Conservation (phyloP, 257 asterid genomes). For the Plantago elongata region DNA sequence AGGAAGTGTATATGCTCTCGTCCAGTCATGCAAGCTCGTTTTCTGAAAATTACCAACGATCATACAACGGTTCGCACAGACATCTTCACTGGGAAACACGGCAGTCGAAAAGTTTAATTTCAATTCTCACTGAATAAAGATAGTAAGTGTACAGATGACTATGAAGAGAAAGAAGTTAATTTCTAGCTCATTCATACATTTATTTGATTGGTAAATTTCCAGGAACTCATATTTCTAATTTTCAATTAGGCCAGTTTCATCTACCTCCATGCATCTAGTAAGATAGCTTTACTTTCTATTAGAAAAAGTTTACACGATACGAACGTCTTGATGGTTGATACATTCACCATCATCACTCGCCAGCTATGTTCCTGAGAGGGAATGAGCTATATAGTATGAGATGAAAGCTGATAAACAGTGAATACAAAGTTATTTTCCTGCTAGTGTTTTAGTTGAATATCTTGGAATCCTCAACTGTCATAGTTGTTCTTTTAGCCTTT, state of each 20-base stretch:
- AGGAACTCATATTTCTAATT: too few species aligned
- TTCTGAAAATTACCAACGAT: too few species aligned
- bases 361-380: neutral
- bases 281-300: neutral
- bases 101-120: too few species aligned
- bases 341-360: neutral
- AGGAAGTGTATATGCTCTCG: too few species aligned
- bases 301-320: neutral
- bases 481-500: neutral
- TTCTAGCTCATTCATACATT: too few species aligned
- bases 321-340: conserved; percentile 3
- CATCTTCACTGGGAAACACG: too few species aligned
- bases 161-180: too few species aligned
- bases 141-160: too few species aligned
- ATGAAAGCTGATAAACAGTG: neutral
- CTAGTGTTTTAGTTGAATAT: neutral
- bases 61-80: too few species aligned
- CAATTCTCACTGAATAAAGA: too few species aligned
- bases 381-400: neutral
- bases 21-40: too few species aligned
- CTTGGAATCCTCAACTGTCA: neutral
- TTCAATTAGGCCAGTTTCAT: neutral
- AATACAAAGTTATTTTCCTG: neutral
- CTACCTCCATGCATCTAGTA: neutral
- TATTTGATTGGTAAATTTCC: too few species aligned